These are phyloP conservation scores for Musa acuminata DNA, from an alignment of 176 grass and related monocot species.

Conservation along the genomic window DNA sequence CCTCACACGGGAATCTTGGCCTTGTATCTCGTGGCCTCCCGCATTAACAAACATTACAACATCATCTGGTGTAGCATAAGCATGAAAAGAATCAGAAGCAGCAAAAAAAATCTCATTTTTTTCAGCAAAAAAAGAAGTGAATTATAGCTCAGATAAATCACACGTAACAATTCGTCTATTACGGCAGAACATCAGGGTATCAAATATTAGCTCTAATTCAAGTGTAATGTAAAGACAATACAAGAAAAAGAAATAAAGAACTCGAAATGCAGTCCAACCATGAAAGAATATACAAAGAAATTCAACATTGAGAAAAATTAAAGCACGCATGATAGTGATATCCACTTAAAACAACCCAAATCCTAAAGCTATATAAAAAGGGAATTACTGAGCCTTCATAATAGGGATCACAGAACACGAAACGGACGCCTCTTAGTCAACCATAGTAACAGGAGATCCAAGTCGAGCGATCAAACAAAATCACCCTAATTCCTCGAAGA, in stretches of 20 bases:
- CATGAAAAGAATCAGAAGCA: conserved; percentile 9
- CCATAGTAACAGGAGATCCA: no score
- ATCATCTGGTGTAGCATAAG: conserved; percentile 47
- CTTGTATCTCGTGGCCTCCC: conserved; percentile 38
- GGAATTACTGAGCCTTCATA: no score
- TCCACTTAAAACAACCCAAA: no score
- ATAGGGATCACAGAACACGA: no score
- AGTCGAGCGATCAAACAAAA: no score
- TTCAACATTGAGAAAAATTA: no score
- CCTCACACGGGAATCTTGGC: conserved; percentile 14
- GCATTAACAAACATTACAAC: conserved; percentile 56
- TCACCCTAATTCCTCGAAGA: neutral
- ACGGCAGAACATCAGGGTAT: neutral
- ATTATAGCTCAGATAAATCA: neutral
- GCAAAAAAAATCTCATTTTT: neutral
- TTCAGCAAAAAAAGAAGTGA: neutral
- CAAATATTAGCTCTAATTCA: neutral
- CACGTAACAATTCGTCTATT: neutral
- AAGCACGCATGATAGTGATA: no score
- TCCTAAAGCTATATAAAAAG: no score
- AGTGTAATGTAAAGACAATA: neutral
- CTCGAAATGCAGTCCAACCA: no score
- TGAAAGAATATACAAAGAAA: no score
- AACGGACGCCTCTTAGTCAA: no score
- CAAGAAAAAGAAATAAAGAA: no score